A percentile compares a stretch with the other conserved stretches of the same genome.
phyloP scores from a whole-genome alignment of 1,284 basidiomycete genomes.

The Blastosporella zonata region DNA sequence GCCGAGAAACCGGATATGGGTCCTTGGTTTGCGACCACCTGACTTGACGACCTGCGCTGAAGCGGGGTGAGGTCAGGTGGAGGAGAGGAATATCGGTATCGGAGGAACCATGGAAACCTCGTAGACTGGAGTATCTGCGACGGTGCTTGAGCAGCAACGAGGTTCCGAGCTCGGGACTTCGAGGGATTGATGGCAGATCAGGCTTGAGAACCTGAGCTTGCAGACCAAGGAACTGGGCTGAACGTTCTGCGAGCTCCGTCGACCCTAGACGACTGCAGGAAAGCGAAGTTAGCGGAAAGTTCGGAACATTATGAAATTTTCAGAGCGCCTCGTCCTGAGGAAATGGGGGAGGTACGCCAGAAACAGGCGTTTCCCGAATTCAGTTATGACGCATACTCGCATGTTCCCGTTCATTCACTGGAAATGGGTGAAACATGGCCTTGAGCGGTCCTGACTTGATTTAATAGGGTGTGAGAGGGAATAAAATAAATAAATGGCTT shows the following conservation, averaged over 20 bases:
- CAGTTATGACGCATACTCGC: too few relatives aligned
- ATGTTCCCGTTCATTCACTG: too few relatives aligned
- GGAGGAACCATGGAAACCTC: background rate
- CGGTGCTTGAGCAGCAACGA: background rate
- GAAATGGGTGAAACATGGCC: too few relatives aligned
- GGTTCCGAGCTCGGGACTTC: too few relatives aligned
- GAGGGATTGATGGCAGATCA: background rate
- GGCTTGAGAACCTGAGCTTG: background rate
- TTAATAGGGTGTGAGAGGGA: too few relatives aligned
- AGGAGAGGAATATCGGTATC: background rate
- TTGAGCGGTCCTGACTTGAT: too few relatives aligned
- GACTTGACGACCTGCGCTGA: background rate
- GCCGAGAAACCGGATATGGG: background rate
- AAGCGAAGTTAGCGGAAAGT: conserved; percentile 15
- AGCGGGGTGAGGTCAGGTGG: background rate
- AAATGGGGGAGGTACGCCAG: background rate
- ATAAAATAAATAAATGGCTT: too few relatives aligned
- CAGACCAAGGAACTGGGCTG: too few relatives aligned
- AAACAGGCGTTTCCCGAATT: background rate
- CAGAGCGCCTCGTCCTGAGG: background rate
- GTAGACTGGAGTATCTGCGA: background rate
- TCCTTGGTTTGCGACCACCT: background rate
- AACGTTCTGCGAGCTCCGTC: background rate
- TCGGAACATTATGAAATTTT: conserved; percentile 12
- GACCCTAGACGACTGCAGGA: background rate